Evolutionary conservation across 176 grass and related monocot genomes (phyloP).

Genomic region (Poa pratensis): DNA sequence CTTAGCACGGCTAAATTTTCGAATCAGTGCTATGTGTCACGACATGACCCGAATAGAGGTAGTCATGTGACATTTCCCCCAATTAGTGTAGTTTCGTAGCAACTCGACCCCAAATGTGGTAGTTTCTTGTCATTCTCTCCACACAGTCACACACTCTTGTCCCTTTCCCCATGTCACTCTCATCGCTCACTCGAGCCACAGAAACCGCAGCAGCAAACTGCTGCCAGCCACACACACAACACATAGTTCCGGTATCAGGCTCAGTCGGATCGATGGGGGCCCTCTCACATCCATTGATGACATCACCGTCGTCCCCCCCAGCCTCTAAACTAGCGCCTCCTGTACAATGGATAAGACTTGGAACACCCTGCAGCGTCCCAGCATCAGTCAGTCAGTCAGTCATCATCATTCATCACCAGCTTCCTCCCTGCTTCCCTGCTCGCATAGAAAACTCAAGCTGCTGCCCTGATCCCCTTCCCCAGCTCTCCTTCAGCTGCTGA

Average conservation of each 20-base stretch:
- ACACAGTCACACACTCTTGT: neutral
- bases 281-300: neutral
- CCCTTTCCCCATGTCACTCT: neutral
- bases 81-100: no score
- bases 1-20: no score
- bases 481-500: neutral
- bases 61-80: no score
- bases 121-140: no score
- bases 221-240: slow-evolving; percentile 18
- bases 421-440: neutral
- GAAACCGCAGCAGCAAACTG: slow-evolving; percentile 12
- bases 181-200: neutral
- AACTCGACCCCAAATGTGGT: no score
- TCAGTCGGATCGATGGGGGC: neutral
- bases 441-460: neutral
- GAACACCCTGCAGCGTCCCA: slow-evolving; percentile 23
- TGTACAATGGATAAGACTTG: slow-evolving; percentile 40
- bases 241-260: neutral
- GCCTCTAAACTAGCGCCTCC: slow-evolving; percentile 23
- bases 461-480: neutral
- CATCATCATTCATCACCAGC: slow-evolving; percentile 45
- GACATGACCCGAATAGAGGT: no score
- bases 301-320: slow-evolving; percentile 7
- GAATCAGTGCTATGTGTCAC: no score
- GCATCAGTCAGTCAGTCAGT: slow-evolving; percentile 25